Conservation (phyloP, 805 yeast genomes). For the Ogataea degrootiae region DNA sequence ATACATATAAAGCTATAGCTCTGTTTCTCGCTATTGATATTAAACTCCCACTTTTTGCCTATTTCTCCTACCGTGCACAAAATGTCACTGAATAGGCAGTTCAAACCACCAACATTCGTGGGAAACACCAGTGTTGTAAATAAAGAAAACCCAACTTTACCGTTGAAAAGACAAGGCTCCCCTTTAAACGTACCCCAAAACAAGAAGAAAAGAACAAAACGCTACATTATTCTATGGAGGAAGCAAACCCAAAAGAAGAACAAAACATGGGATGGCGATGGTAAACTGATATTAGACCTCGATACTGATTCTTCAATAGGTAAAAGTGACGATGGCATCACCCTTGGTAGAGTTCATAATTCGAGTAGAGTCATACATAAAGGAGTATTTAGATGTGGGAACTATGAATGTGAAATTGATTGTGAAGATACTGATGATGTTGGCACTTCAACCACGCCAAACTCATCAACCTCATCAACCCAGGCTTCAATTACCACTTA, state of each 20-base stretch:
- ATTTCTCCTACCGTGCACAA: no score
- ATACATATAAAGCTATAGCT: no score
- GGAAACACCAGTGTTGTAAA: no score
- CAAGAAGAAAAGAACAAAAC: background rate
- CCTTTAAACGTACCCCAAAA: background rate
- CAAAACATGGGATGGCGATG: constrained; percentile 96
- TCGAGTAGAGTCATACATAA: constrained; percentile 18
- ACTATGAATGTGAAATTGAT: constrained; percentile 60
- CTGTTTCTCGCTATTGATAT: no score
- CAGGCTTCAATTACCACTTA: background rate
- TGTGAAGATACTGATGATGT: constrained; percentile 29
- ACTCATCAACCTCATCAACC: background rate
- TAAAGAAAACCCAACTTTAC: no score
- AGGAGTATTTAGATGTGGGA: constrained; percentile 44
- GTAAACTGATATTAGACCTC: constrained; percentile 39
- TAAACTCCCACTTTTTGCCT: no score
- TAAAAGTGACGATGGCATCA: constrained; percentile 27
- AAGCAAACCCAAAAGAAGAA: constrained; percentile 72
- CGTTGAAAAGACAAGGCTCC: background rate
- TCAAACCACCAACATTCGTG: no score
- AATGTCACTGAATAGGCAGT: no score
- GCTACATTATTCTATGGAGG: constrained; percentile 54
- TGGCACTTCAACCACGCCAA: background rate
- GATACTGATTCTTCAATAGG: constrained; percentile 16
- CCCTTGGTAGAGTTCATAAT: constrained; percentile 17